Base-by-base conservation (phyloP, 2,329 filamentous ascomycete genomes). In the Proliferodiscus dingleyae region DNA sequence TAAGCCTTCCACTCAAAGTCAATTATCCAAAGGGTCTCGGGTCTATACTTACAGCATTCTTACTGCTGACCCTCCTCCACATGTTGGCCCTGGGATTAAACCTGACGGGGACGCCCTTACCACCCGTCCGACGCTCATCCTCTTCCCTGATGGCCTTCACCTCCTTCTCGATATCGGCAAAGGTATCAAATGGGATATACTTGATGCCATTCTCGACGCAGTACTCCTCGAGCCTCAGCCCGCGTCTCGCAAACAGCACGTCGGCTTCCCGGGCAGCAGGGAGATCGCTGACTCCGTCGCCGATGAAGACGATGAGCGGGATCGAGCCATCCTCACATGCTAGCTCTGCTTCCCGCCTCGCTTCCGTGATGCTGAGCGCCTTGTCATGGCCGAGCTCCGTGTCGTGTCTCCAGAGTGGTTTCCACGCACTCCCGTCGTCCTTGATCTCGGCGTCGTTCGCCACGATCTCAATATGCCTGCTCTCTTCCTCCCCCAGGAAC, bases 1-100 rank as follows among this genome's bases (percentile, higher is more conserved):
- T 37, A 45, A 28, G 41, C 32, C 26, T 19, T 6, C 18, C n/a
- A 15, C 2, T 7, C n/a, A n/a, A n/a, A n/a, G n/a, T n/a, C n/a
- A n/a, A n/a, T n/a, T n/a, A n/a, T n/a, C n/a, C n/a, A n/a, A n/a
- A n/a, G n/a, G n/a, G n/a, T 16, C 18, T 16, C 15, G 13, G 21
- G 11, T 13, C 38, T 15, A 38, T 16, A 55, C 55, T 48, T 44
- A 59, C 74, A 29, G 74, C 72, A 34, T 68, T 71, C 66, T 74
- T 75, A 66, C 77, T 81, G 26, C 74, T 78, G 34, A 78, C 73
- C 22, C 80, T 70, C 43, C 82, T 69, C 82, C 82, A 85, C 68
- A 85, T 70, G 62, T 85, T 84, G 22, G 80, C 82, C 34, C 81
- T 71, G 6, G 81, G 81, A 65, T 85, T 85, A 68, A 83, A 85